Evolutionary conservation across 352 stramenopile genomes (phyloP), one percentile per base, ranked within the genome.

Genomic region (Pythium brachiatum): DNA sequence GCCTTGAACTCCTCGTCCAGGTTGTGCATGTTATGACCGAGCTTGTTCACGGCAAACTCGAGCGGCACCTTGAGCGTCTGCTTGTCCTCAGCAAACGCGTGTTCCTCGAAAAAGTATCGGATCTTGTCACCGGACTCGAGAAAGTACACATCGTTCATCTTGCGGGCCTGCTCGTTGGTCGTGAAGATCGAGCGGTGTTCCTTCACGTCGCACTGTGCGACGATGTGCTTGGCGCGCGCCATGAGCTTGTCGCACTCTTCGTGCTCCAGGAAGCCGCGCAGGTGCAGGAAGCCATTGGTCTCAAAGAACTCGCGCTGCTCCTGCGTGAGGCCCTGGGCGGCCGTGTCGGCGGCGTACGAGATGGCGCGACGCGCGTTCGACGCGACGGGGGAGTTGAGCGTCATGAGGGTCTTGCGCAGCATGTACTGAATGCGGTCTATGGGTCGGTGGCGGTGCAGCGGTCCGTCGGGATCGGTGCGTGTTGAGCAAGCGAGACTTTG

Each of bases 21-120:
- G 34, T 94, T 90, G 75, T 99, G 96, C 67, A 99, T 78, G 46
- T 92, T 97, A 78, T 99, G 96, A 41, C 96, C 96, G 43, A 97
- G 90, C 73, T 99, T 99, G 79, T 98, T 98, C 47, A 99, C 72
- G 29, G 92, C 89, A 18, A 86, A 66, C 11, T 84, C 66, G 47
- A 92, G 50, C 47, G 78, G 85, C 64, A 92, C 83, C 4, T 57
- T 60, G 7, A 88, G 61, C 56, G 95, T 79, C 73, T 95, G 83
- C n/a, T 70, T 39, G 59, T 90, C 83, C 2, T 62, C 47, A 26
- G 78, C 46, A 44, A 92, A 92, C 44, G 83, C 83, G 32, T 87
- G 71, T 53, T 92, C 81, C 76, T 99, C 96, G 31, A 95, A 97
- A 81, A 99, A 99, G 72, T 92, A 98, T 63, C 92, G 89, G 63